A percentile compares a stretch with the other conserved stretches of the same genome.
These are phyloP conservation scores for Mycena vulgaris DNA, from an alignment of 768 basidiomycete genomes.

Conservation along the genomic window DNA sequence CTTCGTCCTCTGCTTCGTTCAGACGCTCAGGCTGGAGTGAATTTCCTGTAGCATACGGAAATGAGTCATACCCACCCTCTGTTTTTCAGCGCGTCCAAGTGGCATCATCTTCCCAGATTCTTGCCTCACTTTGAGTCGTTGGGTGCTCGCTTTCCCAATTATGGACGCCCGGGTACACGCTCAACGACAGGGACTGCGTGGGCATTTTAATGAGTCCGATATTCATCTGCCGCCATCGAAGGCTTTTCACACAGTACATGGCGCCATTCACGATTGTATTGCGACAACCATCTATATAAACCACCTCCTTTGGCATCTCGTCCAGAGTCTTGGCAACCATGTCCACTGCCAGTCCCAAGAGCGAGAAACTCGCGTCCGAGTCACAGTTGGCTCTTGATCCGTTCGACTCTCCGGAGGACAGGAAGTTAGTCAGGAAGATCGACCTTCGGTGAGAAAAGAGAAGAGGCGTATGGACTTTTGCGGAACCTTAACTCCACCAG, in stretches of 20 bases:
- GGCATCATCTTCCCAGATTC: too few relatives aligned
- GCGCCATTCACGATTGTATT: constrained; percentile 39
- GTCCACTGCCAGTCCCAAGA: constrained; percentile 26
- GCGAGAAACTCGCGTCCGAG: constrained; percentile 32
- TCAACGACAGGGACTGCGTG: too few relatives aligned
- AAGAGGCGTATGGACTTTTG: background rate
- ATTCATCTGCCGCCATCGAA: background rate
- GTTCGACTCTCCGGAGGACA: constrained; percentile 53
- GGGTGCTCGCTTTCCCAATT: too few relatives aligned
- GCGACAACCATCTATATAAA: constrained; percentile 29
- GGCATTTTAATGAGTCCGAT: too few relatives aligned
- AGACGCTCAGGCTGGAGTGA: too few relatives aligned
- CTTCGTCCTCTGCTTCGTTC: too few relatives aligned
- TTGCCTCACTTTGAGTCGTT: too few relatives aligned
- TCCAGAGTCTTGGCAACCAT: background rate
- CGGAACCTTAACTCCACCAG: constrained; percentile 38
- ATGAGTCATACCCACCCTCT: too few relatives aligned
- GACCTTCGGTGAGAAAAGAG: constrained; percentile 54
- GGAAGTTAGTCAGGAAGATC: constrained; percentile 56
- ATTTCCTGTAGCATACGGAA: too few relatives aligned
- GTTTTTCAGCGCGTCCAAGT: too few relatives aligned
- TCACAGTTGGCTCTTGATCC: constrained; percentile 38
- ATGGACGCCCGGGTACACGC: too few relatives aligned
- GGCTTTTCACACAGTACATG: constrained; percentile 35
- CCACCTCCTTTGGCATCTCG: background rate